Percentiles rank a stretch among this genome's conserved stretches.
These are phyloP conservation scores for Malus asiatica DNA, from an alignment of 306 rosid species.

Conservation along the genomic window DNA sequence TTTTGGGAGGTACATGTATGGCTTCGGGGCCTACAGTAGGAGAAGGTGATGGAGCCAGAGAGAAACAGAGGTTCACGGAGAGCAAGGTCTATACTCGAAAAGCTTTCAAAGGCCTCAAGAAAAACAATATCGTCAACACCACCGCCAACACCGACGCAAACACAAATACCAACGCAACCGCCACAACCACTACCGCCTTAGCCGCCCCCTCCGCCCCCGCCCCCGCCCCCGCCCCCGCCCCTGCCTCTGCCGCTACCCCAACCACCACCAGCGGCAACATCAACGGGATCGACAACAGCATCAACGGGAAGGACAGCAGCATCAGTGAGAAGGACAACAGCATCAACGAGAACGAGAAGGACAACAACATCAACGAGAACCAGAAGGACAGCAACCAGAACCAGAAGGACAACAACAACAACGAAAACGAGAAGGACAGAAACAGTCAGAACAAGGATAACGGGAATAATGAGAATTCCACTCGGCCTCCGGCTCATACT, in stretches of 20 bases:
- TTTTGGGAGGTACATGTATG: conserved; percentile 75
- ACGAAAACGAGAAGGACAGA: neutral
- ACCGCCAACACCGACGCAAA: conserved; percentile 15
- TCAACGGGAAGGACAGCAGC: neutral
- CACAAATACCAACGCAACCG: neutral
- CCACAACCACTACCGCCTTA: neutral
- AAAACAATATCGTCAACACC: conserved; percentile 14
- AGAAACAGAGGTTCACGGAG: conserved; percentile 47
- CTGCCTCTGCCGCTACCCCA: neutral
- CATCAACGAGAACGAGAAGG: neutral
- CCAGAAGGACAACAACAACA: neutral
- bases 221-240: neutral
- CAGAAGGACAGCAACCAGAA: neutral
- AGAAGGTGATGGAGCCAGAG: conserved; percentile 58
- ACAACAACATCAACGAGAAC: neutral
- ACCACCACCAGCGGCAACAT: neutral
- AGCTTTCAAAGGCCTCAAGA: conserved; percentile 48
- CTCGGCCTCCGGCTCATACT: conserved; percentile 8
- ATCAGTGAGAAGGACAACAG: neutral
- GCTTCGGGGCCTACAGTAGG: conserved; percentile 76
- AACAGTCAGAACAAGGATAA: neutral
- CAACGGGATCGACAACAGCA: neutral
- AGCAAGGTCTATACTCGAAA: conserved; percentile 69
- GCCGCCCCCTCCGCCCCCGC: neutral
- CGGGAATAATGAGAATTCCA: conserved; percentile 6